Base-by-base conservation (phyloP, 2,329 filamentous ascomycete species). In the Colletotrichum cordylinicola region DNA sequence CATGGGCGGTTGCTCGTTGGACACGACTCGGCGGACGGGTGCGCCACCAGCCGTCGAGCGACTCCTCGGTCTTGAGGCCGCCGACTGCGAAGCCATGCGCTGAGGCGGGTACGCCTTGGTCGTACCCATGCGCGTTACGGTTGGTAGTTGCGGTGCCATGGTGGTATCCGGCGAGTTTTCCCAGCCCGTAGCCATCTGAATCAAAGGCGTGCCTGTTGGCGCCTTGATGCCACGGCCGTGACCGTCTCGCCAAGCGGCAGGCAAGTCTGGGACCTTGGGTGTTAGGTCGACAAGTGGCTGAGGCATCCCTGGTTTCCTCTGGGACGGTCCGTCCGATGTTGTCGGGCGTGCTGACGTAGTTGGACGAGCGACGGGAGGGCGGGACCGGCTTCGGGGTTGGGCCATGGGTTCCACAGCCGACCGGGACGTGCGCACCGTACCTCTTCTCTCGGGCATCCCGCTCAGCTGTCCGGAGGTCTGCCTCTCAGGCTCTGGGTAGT, bases 251-350 rank as follows among this genome's bases (percentile, higher is more conserved):
- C 86, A 83, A 80, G 89, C 88, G 82, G 93, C 88, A 21, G 93
- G 93, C 8, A 92, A 89, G 77, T 94, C 92, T 66, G 89, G 87
- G 80, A 93, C 94, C 65, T 88, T 87, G 0, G 92, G 91, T 0
- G 92, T 92, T 55, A 95, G 87, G 80, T 94, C 94, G 35, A 96
- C 84, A 8, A 96, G 87, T 2, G 94, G 93, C 77, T 91, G 92
- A 4, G 88, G 87, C 79, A 81, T 82, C 13, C 84, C 72, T 24
- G 78, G 80, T 64, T 81, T 79, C 69, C 83, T 80, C 67, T 81
- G 43, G 39, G 75, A 74, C 7, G 77, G 74, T 18, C 74, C 72
- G 52, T 78, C 78, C 13, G 78, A 79, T 16, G 77, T 72, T 31
- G 65, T 56, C 52, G 77, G 33, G 39, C 76, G 70, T 81, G 83